A percentile compares a stretch with the other conserved stretches of the same genome.
phyloP scores from a whole-genome alignment of 371 early-diverging fungal species.

The Phascolomyces articulosus region DNA sequence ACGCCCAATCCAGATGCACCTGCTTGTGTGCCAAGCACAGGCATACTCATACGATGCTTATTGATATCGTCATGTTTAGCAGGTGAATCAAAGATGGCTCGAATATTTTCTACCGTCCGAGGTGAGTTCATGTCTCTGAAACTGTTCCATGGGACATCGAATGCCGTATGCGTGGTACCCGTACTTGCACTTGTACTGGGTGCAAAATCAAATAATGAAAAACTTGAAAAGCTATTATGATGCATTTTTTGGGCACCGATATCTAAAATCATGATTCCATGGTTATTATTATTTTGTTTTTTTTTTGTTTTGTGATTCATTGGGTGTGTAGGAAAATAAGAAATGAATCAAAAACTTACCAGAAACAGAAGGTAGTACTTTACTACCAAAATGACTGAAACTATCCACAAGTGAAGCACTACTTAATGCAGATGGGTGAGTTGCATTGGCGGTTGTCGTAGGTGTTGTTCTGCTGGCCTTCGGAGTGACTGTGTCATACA shows the following conservation, averaged over 20 bases:
- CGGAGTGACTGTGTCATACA: constrained; percentile 15
- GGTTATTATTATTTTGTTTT: background rate
- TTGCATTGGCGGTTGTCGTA: constrained; percentile 9
- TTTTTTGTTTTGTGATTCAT: background rate
- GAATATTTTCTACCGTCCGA: constrained; percentile 38
- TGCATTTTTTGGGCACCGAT: constrained; percentile 11
- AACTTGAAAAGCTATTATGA: constrained; percentile 18
- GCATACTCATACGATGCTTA: constrained; percentile 16
- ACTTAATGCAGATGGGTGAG: background rate
- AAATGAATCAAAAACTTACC: constrained; percentile 3
- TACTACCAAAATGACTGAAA: constrained; percentile 22
- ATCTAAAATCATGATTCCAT: constrained; percentile 1
- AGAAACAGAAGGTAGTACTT: constrained; percentile 17
- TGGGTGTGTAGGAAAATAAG: background rate
- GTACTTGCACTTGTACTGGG: constrained; percentile 16
- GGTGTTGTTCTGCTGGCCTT: constrained; percentile 20
- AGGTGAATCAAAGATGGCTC: constrained; percentile 44
- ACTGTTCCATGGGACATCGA: constrained; percentile 43
- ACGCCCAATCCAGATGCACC: constrained; percentile 17
- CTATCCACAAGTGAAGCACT: constrained; percentile 18
- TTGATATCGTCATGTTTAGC: constrained; percentile 11
- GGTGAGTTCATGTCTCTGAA: constrained; percentile 46
- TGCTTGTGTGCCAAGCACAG: constrained; percentile 13
- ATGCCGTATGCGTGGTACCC: constrained; percentile 17
- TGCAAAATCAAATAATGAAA: constrained; percentile 20